phyloP scores from a whole-genome alignment of 2,329 filamentous ascomycete species.

The Diplodia sapinea region DNA sequence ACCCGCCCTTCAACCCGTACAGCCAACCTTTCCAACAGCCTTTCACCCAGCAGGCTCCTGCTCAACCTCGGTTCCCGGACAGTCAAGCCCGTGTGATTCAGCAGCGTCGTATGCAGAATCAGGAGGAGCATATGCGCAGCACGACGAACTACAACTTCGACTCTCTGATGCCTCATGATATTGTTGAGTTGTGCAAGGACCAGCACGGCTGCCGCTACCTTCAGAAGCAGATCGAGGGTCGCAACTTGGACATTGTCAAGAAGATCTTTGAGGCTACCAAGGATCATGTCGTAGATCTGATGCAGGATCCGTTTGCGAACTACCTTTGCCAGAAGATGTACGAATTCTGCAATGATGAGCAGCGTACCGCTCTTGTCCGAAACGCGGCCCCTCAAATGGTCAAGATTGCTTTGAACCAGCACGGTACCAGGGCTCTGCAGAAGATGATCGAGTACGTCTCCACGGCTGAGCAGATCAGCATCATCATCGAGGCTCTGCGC shows the following conservation, averaged over 20 bases:
- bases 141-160: slow-evolving; percentile 68
- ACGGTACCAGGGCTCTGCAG: slow-evolving; percentile 93
- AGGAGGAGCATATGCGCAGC: slow-evolving; percentile 75
- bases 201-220: slow-evolving; percentile 97
- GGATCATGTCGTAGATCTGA: slow-evolving; percentile 91
- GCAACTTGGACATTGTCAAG: slow-evolving; percentile 79
- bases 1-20: slow-evolving; percentile 33
- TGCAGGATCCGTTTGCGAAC: slow-evolving; percentile 96
- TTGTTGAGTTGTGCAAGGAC: slow-evolving; percentile 93
- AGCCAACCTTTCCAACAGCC: slow-evolving; percentile 34
- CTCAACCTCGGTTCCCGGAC: slow-evolving; percentile 65
- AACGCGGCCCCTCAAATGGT: slow-evolving; percentile 89
- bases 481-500: slow-evolving; percentile 84
- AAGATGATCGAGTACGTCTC: slow-evolving; percentile 99
- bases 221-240: slow-evolving; percentile 96
- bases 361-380: slow-evolving; percentile 89
- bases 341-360: slow-evolving; percentile 92
- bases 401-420: slow-evolving; percentile 93
- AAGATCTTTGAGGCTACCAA: slow-evolving; percentile 95
- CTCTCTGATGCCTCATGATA: slow-evolving; percentile 77
- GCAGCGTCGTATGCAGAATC: slow-evolving; percentile 75
- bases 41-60: slow-evolving; percentile 43
- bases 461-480: slow-evolving; percentile 78
- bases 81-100: slow-evolving; percentile 78
- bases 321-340: slow-evolving; percentile 98